Evolutionary conservation across 192 early-diverging fungal genomes (phyloP).

Genomic region (Backusella luteola): DNA sequence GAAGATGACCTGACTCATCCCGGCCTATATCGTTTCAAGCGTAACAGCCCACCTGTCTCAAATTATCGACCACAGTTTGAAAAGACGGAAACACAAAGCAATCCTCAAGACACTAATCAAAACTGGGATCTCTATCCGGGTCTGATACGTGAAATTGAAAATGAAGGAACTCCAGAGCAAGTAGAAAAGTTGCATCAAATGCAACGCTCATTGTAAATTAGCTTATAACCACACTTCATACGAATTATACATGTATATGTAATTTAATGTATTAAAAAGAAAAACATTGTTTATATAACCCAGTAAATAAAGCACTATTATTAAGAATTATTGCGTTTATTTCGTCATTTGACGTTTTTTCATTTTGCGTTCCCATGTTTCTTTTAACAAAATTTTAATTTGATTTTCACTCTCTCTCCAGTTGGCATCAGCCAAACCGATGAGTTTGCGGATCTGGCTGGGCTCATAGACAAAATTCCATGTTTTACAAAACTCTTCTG

Average conservation of each 20-base stretch:
- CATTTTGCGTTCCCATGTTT: conserved; percentile 48
- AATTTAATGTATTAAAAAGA: neutral
- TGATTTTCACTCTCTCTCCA: conserved; percentile 50
- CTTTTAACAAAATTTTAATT: conserved; percentile 42
- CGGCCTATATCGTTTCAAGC: neutral
- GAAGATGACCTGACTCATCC: conserved; percentile 15
- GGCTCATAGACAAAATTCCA: conserved; percentile 67
- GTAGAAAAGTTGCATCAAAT: conserved; percentile 16
- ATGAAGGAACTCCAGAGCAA: conserved; percentile 13
- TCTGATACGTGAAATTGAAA: conserved; percentile 11
- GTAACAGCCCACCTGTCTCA: neutral
- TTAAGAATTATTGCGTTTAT: neutral
- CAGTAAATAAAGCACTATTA: neutral
- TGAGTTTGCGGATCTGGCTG: conserved; percentile 61
- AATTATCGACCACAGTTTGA: neutral
- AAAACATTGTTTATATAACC: neutral
- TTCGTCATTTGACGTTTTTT: neutral
- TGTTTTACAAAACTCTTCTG: conserved; percentile 61
- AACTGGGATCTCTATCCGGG: conserved; percentile 19
- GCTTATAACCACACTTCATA: neutral
- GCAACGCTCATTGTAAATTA: neutral
- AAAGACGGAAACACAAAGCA: no score
- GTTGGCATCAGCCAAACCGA: conserved; percentile 53
- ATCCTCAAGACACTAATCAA: neutral
- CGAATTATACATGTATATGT: neutral